Base-by-base conservation (phyloP, 306 rosid species). In the Ormosia emarginata region DNA sequence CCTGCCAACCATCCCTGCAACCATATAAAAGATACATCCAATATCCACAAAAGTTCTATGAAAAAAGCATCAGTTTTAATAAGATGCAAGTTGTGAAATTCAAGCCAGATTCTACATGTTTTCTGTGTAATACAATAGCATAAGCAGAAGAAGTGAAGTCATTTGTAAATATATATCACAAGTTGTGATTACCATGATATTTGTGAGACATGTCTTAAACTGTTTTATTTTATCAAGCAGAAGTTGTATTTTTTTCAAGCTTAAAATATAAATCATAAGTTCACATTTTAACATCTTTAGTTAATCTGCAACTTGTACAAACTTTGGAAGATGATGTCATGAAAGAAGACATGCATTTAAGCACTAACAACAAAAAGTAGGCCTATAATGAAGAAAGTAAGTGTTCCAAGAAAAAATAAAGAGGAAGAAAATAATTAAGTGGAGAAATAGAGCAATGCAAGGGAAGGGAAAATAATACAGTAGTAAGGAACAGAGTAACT, bases 1-100 rank as follows among this genome's bases (percentile, higher is more conserved):
- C 99, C 99, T 24, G 97, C 89, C 91, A 96, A 85, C 99, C 99
- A 96, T 83, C 99, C 99, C 98, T 96, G 88, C 78, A 74, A 75
- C 78, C 87, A 89, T 81, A 66, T 29, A 62, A 72, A 83, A 73
- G 56, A 81, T 74, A 29, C 49, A 74, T 75, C 55, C 57, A 72
- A 66, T 17, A 79, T 44, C 62, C 75, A 75, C 74, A 67, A 65
- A 68, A 75, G 81, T 52, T 84, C 59, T 49, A 79, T 49, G 34
- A 15, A 84, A 80, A 75, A 71, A 15, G 24, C 63, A 69, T 8
- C 17, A 62, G n/a, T 14, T 73, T 66, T 49, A 49, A 74, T 49
- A 49, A 74, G 69, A 79, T 8, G n/a, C 56, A 46, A 69, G 4
- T 50, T n/a, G 0, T 12, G 10, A 14, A 2, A 71, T 34, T 80